Base-by-base conservation (phyloP, 164 flowering plant species). In the Buxus sempervirens region DNA sequence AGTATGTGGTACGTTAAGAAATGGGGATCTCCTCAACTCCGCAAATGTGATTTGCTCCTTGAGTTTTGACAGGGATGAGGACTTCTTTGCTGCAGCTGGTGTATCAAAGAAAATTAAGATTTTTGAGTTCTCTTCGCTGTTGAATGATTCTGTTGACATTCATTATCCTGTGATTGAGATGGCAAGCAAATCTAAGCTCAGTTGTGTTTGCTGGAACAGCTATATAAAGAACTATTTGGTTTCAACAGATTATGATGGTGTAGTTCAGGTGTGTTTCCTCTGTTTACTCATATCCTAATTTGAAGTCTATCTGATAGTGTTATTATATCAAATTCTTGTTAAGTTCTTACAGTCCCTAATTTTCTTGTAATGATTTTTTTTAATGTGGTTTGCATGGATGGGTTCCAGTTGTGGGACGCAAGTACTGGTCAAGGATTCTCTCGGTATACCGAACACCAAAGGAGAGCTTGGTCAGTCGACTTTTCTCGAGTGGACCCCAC, bases 401-500 rank as follows among this genome's bases (percentile, higher is more conserved):
- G 13, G 42, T 56, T 82, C 55, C 82, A 96, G 99, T 80, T 96
- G 67, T 96, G 99, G 99, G 98, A 96, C 86, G 97, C 82, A 26
- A 75, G 82, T 67, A 88, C 88, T 72, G 98, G 97, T 60, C 91
- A 88, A 76, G 85, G 56, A 8, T 72, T 88, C 79, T 72, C 82
- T 64, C 87, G 83, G 56, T 87, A 79, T 70, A 74, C 38, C 41
- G 99, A 90, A 75, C 99, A 96, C 72, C 79, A 78, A 75, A 85
- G 72, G 72, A 85, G 99, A 76, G 93, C 93, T 60, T 96, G 99
- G 99, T 96, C 97, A 73, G 96, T 88, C 73, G 98, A 96, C 75
- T 96, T 96, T 74, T 93, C 98, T 72, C 85, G 25, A 49, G 80
- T 81, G 51, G 86, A 84, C 75, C 99, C 99, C 41, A 96, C 81